phyloP scores from a whole-genome alignment of 768 basidiomycete genomes.

The Daedaleopsis nitida region DNA sequence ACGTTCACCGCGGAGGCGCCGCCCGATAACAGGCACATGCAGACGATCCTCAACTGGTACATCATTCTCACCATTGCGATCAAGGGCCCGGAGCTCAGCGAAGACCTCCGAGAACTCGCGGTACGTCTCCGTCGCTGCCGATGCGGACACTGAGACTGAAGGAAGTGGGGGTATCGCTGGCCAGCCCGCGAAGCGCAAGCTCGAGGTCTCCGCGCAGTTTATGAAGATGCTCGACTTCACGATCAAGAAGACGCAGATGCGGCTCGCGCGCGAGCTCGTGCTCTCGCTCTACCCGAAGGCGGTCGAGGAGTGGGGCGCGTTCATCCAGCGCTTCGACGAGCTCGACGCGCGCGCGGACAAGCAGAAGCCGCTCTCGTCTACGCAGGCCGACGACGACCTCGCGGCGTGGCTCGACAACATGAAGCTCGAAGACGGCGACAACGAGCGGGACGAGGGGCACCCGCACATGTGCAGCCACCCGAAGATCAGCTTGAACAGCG shows the following conservation, averaged over 20 bases:
- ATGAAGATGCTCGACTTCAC: conserved; percentile 45
- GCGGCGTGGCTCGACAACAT: conserved; percentile 58
- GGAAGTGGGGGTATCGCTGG: not conserved
- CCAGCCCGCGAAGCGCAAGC: conserved; percentile 40
- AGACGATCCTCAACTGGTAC: conserved; percentile 61
- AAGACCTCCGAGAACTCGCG: conserved; percentile 52
- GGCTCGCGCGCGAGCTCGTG: conserved; percentile 55
- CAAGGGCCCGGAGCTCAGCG: conserved; percentile 50
- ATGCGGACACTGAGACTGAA: conserved; percentile 3
- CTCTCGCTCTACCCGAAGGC: conserved; percentile 47
- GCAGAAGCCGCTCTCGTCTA: conserved; percentile 33
- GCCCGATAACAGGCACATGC: conserved; percentile 63
- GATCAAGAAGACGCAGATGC: conserved; percentile 53
- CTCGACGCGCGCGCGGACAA: conserved; percentile 29
- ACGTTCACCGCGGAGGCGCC: conserved; percentile 56
- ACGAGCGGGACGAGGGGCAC: conserved; percentile 29
- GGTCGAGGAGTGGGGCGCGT: conserved; percentile 46
- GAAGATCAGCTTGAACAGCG: conserved; percentile 48
- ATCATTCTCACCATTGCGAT: conserved; percentile 54
- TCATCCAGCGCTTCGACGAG: conserved; percentile 42
- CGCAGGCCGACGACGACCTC: conserved; percentile 57
- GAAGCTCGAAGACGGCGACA: conserved; percentile 38
- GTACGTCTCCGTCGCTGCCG: conserved; percentile 33
- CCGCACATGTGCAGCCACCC: conserved; percentile 40
- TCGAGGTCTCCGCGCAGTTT: conserved; percentile 57